Evolutionary conservation across 257 asterid species (phyloP).

Genomic region (Gynochthodes officinalis): DNA sequence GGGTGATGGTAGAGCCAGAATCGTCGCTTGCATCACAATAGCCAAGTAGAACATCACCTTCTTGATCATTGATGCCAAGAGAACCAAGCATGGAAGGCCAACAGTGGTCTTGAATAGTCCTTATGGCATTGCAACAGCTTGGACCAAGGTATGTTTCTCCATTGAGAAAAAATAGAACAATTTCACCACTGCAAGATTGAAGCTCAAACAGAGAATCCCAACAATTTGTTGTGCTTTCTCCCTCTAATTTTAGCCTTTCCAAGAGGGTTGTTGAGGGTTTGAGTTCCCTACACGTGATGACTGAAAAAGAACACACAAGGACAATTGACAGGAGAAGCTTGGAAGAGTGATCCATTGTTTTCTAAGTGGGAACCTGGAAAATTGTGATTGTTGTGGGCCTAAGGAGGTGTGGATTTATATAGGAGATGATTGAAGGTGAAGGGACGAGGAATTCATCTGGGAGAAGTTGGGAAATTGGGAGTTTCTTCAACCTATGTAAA

Average conservation of each 20-base stretch:
- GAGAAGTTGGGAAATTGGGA: neutral
- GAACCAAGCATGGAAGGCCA: slow-evolving; percentile 67
- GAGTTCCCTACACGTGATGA: slow-evolving; percentile 23
- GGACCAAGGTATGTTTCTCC: slow-evolving; percentile 70
- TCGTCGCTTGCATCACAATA: slow-evolving; percentile 53
- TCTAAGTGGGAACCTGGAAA: neutral
- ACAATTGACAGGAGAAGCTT: slow-evolving; percentile 21
- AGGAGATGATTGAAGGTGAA: neutral
- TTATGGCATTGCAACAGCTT: slow-evolving; percentile 58
- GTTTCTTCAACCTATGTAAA: slow-evolving; percentile 1
- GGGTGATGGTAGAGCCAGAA: neutral
- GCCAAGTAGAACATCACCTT: slow-evolving; percentile 53
- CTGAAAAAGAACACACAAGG: slow-evolving; percentile 20
- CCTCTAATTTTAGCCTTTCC: neutral
- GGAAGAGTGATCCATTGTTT: slow-evolving; percentile 29
- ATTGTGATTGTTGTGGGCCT: neutral
- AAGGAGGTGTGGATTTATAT: neutral
- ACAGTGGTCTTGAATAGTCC: slow-evolving; percentile 52
- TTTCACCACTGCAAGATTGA: slow-evolving; percentile 60
- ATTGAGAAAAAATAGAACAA: slow-evolving; percentile 57
- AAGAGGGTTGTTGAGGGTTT: neutral
- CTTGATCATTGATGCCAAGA: slow-evolving; percentile 54
- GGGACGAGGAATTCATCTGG: neutral
- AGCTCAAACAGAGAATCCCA: slow-evolving; percentile 58
- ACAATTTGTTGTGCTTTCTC: slow-evolving; percentile 29